phyloP scores from a whole-genome alignment of 2,329 filamentous ascomycete species.

The Stagonosporopsis rhizophila region DNA sequence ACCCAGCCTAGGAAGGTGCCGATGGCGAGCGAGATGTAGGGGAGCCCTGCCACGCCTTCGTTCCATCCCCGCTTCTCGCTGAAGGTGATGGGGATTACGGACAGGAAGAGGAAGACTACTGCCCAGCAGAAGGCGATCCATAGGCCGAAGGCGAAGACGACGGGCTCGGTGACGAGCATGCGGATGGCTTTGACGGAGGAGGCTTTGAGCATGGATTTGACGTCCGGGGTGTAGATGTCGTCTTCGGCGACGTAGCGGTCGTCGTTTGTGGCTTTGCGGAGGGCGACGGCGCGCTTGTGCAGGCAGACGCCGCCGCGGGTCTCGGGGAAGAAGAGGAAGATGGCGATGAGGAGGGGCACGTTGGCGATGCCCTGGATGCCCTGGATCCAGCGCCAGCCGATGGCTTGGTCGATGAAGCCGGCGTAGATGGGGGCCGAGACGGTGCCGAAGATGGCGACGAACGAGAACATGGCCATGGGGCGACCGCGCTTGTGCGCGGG shows the following conservation, averaged over 20 bases:
- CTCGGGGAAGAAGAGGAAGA: constrained; percentile 41
- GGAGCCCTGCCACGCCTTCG: constrained; percentile 58
- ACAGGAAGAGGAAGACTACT: constrained; percentile 62
- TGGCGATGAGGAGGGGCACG: constrained; percentile 54
- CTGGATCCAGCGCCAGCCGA: constrained; percentile 63
- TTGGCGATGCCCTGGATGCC: constrained; percentile 62
- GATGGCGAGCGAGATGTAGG: constrained; percentile 60
- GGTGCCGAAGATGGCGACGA: constrained; percentile 52
- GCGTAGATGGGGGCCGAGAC: constrained; percentile 62
- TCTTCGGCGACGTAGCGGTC: constrained; percentile 59
- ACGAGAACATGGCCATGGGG: constrained; percentile 40
- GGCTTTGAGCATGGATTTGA: constrained; percentile 56
- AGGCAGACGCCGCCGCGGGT: constrained; percentile 58
- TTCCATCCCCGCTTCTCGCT: constrained; percentile 60
- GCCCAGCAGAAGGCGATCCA: constrained; percentile 64
- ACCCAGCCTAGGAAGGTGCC: constrained; percentile 59
- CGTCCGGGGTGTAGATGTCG: constrained; percentile 59
- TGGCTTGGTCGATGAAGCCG: constrained; percentile 60
- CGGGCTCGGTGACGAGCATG: constrained; percentile 59
- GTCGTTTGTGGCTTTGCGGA: constrained; percentile 58
- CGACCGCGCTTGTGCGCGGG: constrained; percentile 36
- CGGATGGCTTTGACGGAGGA: constrained; percentile 61
- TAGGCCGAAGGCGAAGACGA: constrained; percentile 59
- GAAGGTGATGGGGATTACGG: constrained; percentile 48
- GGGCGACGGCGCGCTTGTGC: constrained; percentile 57